These are phyloP conservation scores for Cucumis sativus DNA, from an alignment of 306 rosid species.

Conservation along the genomic window DNA sequence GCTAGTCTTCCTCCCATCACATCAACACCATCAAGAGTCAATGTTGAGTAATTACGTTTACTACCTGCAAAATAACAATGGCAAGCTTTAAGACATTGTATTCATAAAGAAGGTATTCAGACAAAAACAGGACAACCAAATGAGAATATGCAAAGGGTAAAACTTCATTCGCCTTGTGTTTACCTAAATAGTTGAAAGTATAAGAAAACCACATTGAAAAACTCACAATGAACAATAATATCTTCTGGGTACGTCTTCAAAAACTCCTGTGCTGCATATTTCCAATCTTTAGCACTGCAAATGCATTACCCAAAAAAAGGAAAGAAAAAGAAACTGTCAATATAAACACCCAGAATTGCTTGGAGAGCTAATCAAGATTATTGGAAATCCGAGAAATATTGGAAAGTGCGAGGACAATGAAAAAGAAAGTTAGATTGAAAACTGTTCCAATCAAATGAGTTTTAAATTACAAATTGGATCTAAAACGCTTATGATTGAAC, in stretches of 20 bases:
- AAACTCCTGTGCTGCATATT: constrained; percentile 59
- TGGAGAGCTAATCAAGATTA: too few species aligned
- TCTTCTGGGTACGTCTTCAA: constrained; percentile 47
- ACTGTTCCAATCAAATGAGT: too few species aligned
- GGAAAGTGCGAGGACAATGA: too few species aligned
- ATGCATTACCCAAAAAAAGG: not conserved
- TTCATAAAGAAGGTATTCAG: not conserved
- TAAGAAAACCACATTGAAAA: not conserved
- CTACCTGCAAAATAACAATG: constrained; percentile 55
- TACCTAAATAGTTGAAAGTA: not conserved
- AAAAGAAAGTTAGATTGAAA: too few species aligned
- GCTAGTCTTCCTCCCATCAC: constrained; percentile 79
- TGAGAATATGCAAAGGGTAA: not conserved
- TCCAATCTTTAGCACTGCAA: constrained; percentile 73
- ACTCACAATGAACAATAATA: constrained; percentile 72
- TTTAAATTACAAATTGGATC: too few species aligned
- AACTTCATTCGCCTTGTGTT: not conserved
- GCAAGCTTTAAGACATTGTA: constrained; percentile 8
- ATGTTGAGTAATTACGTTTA: constrained; percentile 43
- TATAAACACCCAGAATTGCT: not conserved
- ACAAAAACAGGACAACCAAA: not conserved
- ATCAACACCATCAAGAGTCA: constrained; percentile 84
- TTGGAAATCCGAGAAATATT: too few species aligned
- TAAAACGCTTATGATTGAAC: too few species aligned
- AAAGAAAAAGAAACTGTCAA: not conserved